Evolutionary conservation across 306 rosid genomes (phyloP).

Genomic region (Ziziphus jujuba): DNA sequence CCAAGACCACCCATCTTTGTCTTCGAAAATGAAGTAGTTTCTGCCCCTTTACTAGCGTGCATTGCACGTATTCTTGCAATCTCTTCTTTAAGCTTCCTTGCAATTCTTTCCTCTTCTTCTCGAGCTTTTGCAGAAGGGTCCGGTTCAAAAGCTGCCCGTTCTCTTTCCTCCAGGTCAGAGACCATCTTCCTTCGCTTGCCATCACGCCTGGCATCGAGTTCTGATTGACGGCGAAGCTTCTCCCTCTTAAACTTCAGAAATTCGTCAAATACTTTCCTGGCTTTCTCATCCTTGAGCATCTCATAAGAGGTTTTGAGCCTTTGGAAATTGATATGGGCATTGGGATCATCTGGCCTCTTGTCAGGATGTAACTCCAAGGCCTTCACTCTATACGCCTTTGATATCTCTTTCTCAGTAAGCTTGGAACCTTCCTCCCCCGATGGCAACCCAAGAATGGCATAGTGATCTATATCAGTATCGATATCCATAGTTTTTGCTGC

Average conservation of each 20-base stretch:
- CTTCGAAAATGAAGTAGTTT: slow-evolving; percentile 25
- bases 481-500: slow-evolving; percentile 42
- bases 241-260: slow-evolving; percentile 68
- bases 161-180: slow-evolving; percentile 83
- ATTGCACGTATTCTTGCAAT: slow-evolving; percentile 69
- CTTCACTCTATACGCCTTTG: slow-evolving; percentile 68
- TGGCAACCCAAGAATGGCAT: slow-evolving; percentile 67
- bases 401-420: slow-evolving; percentile 63
- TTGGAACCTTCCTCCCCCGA: slow-evolving; percentile 82
- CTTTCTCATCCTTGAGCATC: slow-evolving; percentile 76
- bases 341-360: slow-evolving; percentile 79
- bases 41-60: slow-evolving; percentile 55
- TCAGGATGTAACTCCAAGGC: slow-evolving; percentile 90
- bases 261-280: slow-evolving; percentile 75
- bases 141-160: slow-evolving; percentile 54
- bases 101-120: slow-evolving; percentile 73
- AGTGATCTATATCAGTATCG: slow-evolving; percentile 54
- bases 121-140: slow-evolving; percentile 52
- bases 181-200: slow-evolving; percentile 80
- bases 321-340: slow-evolving; percentile 68
- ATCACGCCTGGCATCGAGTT: slow-evolving; percentile 78
- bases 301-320: slow-evolving; percentile 73
- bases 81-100: slow-evolving; percentile 69
- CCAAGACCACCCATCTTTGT: slow-evolving; percentile 33
- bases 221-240: slow-evolving; percentile 57